Evolutionary conservation across 2,329 filamentous ascomycete genomes (phyloP), one percentile per base, ranked within the genome.

Genomic region (Neobulgaria alba): DNA sequence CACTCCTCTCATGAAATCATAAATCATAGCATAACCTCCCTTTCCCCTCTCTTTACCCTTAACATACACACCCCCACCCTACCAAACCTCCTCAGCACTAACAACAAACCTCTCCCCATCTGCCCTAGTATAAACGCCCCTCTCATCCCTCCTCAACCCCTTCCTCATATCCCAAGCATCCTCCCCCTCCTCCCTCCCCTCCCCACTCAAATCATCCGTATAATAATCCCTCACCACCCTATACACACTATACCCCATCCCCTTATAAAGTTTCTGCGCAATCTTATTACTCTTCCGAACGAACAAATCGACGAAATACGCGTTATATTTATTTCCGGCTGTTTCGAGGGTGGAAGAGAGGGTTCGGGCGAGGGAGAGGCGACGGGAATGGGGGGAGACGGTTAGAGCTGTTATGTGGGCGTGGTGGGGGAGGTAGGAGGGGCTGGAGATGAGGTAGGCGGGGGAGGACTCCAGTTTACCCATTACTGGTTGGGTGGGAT

Each of bases 101-200:
- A 98, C 88, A 53, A 75, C 72, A 59, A 85, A 79, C 43, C 77
- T 71, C 67, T 92, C 84, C 14, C 92, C 92, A 53, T 90, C 77
- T 39, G 82, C 75, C 50, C 92, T 75, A 35, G 94, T 73, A 63
- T 93, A 86, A 61, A 85, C 75, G 43, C 73, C 66, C 41, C 81
- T 75, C 61, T 73, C 76, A 65, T 98, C 92, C 57, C 89, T 75
- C 63, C 76, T 84, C 67, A 90, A 77, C 29, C 87, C 77, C 62
- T 95, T 96, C 50, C 92, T 78, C 92, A 98, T 98, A 66, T 98
- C 92, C 61, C 86, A 92, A 14, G 90, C 92, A 67, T 96, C 90
- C 63, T 94, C 88, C 37, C 77, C 75, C 65, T 95, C 88, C 63
- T 92, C 86, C 41, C 90, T 86, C 42, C 74, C 12, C 67, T 33